phyloP scores from a whole-genome alignment of 2,329 filamentous ascomycete genomes.

The Sarocladiaceae sp. region DNA sequence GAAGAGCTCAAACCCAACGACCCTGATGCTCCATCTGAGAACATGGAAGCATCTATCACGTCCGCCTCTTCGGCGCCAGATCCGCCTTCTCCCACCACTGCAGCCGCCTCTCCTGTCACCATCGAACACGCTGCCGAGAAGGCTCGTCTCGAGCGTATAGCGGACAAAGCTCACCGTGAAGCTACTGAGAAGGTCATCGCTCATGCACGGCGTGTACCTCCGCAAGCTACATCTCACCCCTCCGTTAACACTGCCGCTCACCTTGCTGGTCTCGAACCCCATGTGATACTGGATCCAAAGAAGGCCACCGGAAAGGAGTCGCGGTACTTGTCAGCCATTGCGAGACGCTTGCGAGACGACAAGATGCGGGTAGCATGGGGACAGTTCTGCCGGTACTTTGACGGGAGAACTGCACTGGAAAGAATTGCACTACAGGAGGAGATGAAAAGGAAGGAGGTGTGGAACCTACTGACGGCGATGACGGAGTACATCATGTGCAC shows the following conservation, averaged over 20 bases:
- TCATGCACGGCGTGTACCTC: constrained; percentile 46
- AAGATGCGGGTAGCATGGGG: constrained; percentile 66
- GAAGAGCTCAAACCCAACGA: constrained; percentile 11
- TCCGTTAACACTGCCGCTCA: constrained; percentile 54
- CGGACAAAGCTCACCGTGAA: constrained; percentile 48
- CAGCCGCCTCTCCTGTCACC: constrained; percentile 26
- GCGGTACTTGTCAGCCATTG: constrained; percentile 62
- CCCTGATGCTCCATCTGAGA: constrained; percentile 7
- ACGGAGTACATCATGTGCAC: constrained; percentile 64
- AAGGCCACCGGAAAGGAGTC: constrained; percentile 75
- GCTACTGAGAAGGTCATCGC: constrained; percentile 53
- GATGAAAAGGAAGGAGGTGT: constrained; percentile 79
- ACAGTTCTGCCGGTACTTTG: constrained; percentile 77
- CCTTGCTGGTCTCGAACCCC: constrained; percentile 53
- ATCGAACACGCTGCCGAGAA: constrained; percentile 55
- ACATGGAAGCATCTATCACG: constrained; percentile 10
- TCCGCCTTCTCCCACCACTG: constrained; percentile 12
- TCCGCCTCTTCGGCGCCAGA: constrained; percentile 9
- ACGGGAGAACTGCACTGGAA: constrained; percentile 80
- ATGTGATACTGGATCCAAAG: constrained; percentile 73
- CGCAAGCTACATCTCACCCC: constrained; percentile 48
- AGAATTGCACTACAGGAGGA: constrained; percentile 81
- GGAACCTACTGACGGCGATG: constrained; percentile 60
- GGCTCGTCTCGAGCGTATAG: constrained; percentile 57
- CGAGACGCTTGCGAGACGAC: constrained; percentile 47